Evolutionary conservation across 306 rosid species (phyloP).

Genomic region (Abrus precatorius): DNA sequence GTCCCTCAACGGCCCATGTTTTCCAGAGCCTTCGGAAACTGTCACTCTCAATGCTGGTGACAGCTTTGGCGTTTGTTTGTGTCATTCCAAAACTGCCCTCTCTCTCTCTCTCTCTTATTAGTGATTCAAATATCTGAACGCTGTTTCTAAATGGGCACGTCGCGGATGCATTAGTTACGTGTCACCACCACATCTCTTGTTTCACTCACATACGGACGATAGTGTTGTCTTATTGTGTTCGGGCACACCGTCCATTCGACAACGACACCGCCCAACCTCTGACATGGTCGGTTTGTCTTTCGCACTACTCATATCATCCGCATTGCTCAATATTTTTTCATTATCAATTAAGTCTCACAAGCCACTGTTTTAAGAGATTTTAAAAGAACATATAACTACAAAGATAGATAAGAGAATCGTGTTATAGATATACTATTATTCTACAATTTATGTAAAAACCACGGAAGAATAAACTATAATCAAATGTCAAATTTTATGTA

Average conservation of each 20-base stretch:
- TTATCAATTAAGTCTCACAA: too few species aligned
- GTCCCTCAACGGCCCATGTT: background rate
- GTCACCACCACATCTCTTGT: background rate
- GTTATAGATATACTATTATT: too few species aligned
- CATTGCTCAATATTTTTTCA: too few species aligned
- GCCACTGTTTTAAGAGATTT: too few species aligned
- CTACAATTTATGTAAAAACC: too few species aligned
- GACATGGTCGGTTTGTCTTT: slow-evolving; percentile 20
- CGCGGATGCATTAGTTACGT: background rate
- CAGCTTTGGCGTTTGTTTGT: slow-evolving; percentile 20
- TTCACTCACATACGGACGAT: background rate
- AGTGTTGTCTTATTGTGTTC: background rate
- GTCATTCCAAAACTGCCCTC: slow-evolving; percentile 30
- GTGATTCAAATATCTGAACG: slow-evolving; percentile 12
- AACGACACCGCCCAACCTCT: background rate
- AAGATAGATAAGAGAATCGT: too few species aligned
- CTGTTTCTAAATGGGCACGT: slow-evolving; percentile 21
- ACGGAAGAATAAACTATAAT: too few species aligned
- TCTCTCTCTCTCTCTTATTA: background rate
- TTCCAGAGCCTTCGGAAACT: slow-evolving; percentile 50
- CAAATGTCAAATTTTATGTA: too few species aligned
- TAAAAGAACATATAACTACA: too few species aligned
- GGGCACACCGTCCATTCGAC: slow-evolving; percentile 14
- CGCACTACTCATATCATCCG: background rate
- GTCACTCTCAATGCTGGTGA: background rate